Conservation (phyloP, 1,284 basidiomycete genomes). For the Inonotus obliquus region DNA sequence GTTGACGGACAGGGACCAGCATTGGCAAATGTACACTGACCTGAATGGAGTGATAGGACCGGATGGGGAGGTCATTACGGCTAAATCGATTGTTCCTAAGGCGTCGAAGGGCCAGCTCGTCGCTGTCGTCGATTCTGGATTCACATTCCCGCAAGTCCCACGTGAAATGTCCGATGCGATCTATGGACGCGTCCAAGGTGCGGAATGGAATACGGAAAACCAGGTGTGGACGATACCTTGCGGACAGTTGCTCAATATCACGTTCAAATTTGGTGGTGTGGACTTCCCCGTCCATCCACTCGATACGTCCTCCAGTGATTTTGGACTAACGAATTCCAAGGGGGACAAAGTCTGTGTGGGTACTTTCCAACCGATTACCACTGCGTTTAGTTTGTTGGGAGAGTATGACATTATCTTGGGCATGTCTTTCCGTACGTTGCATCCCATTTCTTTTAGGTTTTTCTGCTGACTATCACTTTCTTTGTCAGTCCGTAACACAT, state of each 20-base stretch:
- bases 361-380: conserved; percentile 78
- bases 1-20: conserved; percentile 56
- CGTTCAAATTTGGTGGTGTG: conserved; percentile 63
- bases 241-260: conserved; percentile 62
- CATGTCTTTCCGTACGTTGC: conserved; percentile 67
- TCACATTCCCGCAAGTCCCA: conserved; percentile 56
- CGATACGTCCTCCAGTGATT: conserved; percentile 66
- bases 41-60: conserved; percentile 63
- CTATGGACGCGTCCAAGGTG: conserved; percentile 73
- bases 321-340: conserved; percentile 45
- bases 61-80: conserved; percentile 57
- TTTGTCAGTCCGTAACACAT: conserved; percentile 61
- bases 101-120: conserved; percentile 59
- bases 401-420: conserved; percentile 75
- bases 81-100: conserved; percentile 62
- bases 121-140: conserved; percentile 74
- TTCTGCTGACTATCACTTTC: conserved; percentile 1
- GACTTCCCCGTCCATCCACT: conserved; percentile 70
- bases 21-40: conserved; percentile 72
- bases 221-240: conserved; percentile 73
- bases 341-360: conserved; percentile 65
- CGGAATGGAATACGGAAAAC: conserved; percentile 52
- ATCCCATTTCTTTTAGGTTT: neutral
- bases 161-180: conserved; percentile 72
- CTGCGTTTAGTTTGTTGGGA: conserved; percentile 69